Percentiles rank a stretch among this genome's conserved stretches.
Evolutionary conservation across 2,329 filamentous ascomycete species (phyloP).

Genomic region (Lasiodiplodia citricola): DNA sequence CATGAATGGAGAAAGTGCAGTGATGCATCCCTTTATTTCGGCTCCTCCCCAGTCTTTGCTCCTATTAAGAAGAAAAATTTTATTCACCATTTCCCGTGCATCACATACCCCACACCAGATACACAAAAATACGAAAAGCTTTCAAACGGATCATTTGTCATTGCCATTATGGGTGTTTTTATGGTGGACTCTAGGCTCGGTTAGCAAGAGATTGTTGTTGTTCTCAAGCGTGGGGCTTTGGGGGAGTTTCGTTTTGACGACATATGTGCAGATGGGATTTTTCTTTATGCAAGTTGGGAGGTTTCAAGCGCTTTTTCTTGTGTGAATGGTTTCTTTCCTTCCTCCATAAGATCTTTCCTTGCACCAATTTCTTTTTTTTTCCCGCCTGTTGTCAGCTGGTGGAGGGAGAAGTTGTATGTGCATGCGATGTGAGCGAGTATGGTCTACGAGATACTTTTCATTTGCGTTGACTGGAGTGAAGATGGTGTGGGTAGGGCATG

Average conservation of each 20-base stretch:
- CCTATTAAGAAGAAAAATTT: not conserved
- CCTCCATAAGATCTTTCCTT: not conserved
- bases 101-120: slow-evolving; percentile 16
- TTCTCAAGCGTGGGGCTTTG: not conserved
- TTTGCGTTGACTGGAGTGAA: no score
- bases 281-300: not conserved
- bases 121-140: slow-evolving; percentile 16
- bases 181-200: not conserved
- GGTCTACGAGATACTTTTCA: no score
- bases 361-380: no score
- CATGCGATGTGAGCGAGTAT: no score
- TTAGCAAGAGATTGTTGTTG: not conserved
- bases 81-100: slow-evolving; percentile 16
- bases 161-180: slow-evolving; percentile 1
- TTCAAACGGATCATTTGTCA: not conserved
- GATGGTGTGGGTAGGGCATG: no score
- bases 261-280: not conserved
- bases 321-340: not conserved
- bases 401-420: no score
- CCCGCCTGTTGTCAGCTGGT: no score
- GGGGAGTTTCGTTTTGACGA: not conserved
- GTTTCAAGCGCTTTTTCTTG: not conserved
- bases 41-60: not conserved
- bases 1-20: not conserved
- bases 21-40: not conserved